A percentile compares a stretch with the other conserved stretches of the same genome.
Evolutionary conservation across 106 monocot genomes (phyloP).

Genomic region (Dactylorhiza incarnata): DNA sequence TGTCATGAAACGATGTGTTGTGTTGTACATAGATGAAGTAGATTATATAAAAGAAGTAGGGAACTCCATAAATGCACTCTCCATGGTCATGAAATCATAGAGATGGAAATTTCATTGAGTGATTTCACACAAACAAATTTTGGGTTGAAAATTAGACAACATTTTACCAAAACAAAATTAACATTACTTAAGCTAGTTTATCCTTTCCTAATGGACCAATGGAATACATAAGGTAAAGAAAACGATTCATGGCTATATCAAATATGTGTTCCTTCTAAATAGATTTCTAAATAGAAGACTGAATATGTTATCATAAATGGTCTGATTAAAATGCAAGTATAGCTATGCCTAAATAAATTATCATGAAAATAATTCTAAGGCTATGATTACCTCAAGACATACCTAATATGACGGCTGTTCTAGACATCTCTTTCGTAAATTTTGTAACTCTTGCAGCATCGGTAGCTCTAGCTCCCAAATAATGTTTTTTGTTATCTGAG

Average conservation of each 20-base stretch:
- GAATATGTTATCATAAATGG: neutral
- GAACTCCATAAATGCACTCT: neutral
- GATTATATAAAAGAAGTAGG: neutral
- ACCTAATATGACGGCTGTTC: conserved; percentile 79
- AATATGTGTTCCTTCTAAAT: neutral
- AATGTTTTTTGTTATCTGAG: conserved; percentile 35
- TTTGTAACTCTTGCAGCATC: conserved; percentile 85
- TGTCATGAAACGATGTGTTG: neutral
- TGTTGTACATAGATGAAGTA: neutral
- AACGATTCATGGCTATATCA: neutral
- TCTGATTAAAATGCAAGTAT: neutral
- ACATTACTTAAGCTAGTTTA: neutral
- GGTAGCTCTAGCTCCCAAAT: conserved; percentile 78
- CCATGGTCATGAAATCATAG: neutral
- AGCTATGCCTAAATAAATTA: neutral
- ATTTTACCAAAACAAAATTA: neutral
- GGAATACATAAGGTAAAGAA: neutral
- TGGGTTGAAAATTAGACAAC: neutral
- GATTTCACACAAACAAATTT: neutral
- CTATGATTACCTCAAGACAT: conserved; percentile 6
- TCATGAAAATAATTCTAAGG: neutral
- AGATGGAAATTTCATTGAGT: neutral
- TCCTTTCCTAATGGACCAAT: neutral
- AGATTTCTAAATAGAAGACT: neutral
- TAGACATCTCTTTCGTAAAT: conserved; percentile 76